Percentiles rank a stretch among this genome's conserved stretches.
These are phyloP conservation scores for Myotisia sp. DNA, from an alignment of 2,329 filamentous ascomycete species.

Conservation along the genomic window DNA sequence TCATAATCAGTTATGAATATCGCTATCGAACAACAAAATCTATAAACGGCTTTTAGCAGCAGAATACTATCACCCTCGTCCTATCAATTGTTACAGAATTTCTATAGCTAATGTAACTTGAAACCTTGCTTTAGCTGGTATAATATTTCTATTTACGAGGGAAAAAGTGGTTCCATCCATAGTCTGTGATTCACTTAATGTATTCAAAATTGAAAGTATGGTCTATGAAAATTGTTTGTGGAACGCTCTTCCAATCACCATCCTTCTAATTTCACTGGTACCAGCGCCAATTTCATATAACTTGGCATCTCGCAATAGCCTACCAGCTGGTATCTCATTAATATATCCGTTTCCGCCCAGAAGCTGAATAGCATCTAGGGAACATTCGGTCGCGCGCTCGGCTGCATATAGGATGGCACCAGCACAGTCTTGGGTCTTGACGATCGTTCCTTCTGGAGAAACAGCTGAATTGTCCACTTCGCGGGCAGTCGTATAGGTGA, in stretches of 20 bases:
- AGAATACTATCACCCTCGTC: too few species aligned
- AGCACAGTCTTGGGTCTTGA: conserved; percentile 83
- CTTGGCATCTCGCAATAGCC: conserved; percentile 63
- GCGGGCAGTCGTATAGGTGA: conserved; percentile 72
- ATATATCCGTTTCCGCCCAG: conserved; percentile 92
- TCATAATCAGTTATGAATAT: too few species aligned
- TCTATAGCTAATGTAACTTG: too few species aligned
- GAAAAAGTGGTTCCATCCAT: too few species aligned
- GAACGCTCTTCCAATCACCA: conserved; percentile 86
- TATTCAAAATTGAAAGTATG: conserved; percentile 2
- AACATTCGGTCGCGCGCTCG: conserved; percentile 70
- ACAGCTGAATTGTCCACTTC: conserved; percentile 59
- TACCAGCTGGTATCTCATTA: conserved; percentile 83
- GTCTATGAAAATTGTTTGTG: conserved; percentile 55
- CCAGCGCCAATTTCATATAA: conserved; percentile 95
- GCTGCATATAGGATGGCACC: conserved; percentile 88
- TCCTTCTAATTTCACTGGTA: conserved; percentile 81
- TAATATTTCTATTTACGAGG: too few species aligned
- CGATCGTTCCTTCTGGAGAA: conserved; percentile 21
- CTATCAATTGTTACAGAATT: too few species aligned
- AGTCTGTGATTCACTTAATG: too few species aligned
- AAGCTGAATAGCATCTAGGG: conserved; percentile 50
- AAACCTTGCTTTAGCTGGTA: too few species aligned
- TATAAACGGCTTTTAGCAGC: too few species aligned
- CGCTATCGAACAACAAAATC: too few species aligned